These are phyloP conservation scores for Malania oleifera DNA, from an alignment of 164 flowering plant genomes.

Conservation along the genomic window DNA sequence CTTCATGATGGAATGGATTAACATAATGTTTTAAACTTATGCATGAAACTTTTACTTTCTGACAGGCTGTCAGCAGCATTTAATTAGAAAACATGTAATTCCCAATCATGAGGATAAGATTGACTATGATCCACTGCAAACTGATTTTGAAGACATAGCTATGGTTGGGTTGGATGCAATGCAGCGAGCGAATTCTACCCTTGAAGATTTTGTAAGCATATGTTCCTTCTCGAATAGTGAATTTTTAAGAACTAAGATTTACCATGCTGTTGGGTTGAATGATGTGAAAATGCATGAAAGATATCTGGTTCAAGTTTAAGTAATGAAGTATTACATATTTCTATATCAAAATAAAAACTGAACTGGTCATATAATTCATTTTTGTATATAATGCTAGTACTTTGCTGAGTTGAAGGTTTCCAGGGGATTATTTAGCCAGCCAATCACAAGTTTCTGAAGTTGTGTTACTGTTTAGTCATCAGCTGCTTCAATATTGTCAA, in stretches of 20 bases:
- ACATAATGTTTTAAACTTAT: neutral
- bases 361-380: neutral
- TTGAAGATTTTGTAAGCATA: slow-evolving; percentile 91
- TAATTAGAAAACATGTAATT: slow-evolving; percentile 12
- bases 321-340: no score
- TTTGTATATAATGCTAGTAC: neutral
- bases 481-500: no score
- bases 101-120: slow-evolving; percentile 10
- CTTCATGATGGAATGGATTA: neutral
- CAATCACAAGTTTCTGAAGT: no score
- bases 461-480: no score
- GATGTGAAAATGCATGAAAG: no score
- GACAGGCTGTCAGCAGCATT: slow-evolving; percentile 23
- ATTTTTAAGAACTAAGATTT: neutral
- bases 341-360: no score
- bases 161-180: slow-evolving; percentile 73
- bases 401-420: no score
- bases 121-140: slow-evolving; percentile 11
- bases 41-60: neutral
- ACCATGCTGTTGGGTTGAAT: no score
- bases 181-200: slow-evolving; percentile 87
- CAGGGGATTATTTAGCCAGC: neutral
- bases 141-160: slow-evolving; percentile 29
- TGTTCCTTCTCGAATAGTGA: neutral
- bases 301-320: no score